phyloP scores from a whole-genome alignment of 768 basidiomycete genomes.

The Daedaleopsis sinensis region DNA sequence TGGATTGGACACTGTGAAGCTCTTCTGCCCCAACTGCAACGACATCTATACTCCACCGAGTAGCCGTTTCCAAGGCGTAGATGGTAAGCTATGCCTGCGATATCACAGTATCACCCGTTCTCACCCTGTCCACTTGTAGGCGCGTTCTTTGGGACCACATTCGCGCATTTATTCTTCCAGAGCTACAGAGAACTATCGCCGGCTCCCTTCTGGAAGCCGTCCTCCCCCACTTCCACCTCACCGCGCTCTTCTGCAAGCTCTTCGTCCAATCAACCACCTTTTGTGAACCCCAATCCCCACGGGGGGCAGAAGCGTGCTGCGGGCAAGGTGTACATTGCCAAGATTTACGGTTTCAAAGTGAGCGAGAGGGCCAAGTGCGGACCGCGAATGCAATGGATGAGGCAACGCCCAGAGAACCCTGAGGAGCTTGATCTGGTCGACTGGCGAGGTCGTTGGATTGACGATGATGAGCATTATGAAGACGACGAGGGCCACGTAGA shows the following conservation, averaged over 20 bases:
- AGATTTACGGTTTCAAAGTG: slow-evolving; percentile 98
- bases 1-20: slow-evolving; percentile 95
- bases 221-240: slow-evolving; percentile 56
- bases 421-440: slow-evolving; percentile 87
- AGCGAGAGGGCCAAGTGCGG: slow-evolving; percentile 94
- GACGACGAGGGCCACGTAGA: slow-evolving; percentile 46
- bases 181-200: slow-evolving; percentile 95
- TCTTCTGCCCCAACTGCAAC: slow-evolving; percentile 97
- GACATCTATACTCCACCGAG: slow-evolving; percentile 96
- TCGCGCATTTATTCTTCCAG: slow-evolving; percentile 97
- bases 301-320: slow-evolving; percentile 89
- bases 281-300: slow-evolving; percentile 86
- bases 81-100: slow-evolving; percentile 58
- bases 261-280: slow-evolving; percentile 52
- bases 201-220: slow-evolving; percentile 86
- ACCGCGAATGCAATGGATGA: slow-evolving; percentile 96
- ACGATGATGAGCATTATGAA: slow-evolving; percentile 71
- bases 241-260: slow-evolving; percentile 42
- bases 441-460: slow-evolving; percentile 89
- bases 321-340: slow-evolving; percentile 85
- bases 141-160: slow-evolving; percentile 99
- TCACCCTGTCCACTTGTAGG: slow-evolving; percentile 49
- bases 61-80: slow-evolving; percentile 93
- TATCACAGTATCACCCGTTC: too few species aligned
- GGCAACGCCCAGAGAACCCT: slow-evolving; percentile 79